Conservation (phyloP, 768 basidiomycete genomes). For the Lactarius psammicola region DNA sequence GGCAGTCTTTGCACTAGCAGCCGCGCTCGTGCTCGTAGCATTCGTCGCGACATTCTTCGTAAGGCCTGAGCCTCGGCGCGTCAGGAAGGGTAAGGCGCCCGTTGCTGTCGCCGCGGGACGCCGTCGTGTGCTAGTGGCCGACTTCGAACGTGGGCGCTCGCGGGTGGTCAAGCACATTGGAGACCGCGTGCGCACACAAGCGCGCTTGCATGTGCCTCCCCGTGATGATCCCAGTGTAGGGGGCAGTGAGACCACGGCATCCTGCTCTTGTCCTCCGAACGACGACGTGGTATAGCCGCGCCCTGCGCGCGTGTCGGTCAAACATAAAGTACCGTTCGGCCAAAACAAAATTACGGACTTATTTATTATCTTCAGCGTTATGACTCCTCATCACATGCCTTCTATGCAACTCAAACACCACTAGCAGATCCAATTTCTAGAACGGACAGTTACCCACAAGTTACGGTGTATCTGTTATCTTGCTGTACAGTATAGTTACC, state of each 20-base stretch:
- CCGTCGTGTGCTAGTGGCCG: slow-evolving; percentile 2
- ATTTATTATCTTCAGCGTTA: background rate
- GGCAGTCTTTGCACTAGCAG: slow-evolving; percentile 64
- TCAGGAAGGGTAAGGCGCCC: slow-evolving; percentile 27
- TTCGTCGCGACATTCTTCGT: slow-evolving; percentile 48
- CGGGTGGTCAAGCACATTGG: slow-evolving; percentile 27
- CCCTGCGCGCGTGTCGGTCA: background rate
- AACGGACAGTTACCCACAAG: background rate
- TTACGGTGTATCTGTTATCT: background rate
- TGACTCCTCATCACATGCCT: background rate
- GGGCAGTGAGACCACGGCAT: background rate
- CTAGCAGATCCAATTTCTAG: background rate
- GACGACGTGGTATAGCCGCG: slow-evolving; percentile 13
- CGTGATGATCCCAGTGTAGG: background rate
- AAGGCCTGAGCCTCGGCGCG: slow-evolving; percentile 32
- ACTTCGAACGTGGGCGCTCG: slow-evolving; percentile 30
- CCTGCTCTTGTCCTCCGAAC: background rate
- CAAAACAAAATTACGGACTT: background rate
- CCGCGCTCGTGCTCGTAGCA: slow-evolving; percentile 50
- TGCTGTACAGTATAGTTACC: slow-evolving; percentile 1
- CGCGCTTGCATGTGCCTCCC: background rate
- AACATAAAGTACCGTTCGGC: background rate
- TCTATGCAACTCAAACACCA: background rate
- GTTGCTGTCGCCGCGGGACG: background rate
- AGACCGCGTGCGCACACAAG: slow-evolving; percentile 18